Base-by-base conservation (phyloP, 1,284 basidiomycete species). In the Xerocomus nothofagi region DNA sequence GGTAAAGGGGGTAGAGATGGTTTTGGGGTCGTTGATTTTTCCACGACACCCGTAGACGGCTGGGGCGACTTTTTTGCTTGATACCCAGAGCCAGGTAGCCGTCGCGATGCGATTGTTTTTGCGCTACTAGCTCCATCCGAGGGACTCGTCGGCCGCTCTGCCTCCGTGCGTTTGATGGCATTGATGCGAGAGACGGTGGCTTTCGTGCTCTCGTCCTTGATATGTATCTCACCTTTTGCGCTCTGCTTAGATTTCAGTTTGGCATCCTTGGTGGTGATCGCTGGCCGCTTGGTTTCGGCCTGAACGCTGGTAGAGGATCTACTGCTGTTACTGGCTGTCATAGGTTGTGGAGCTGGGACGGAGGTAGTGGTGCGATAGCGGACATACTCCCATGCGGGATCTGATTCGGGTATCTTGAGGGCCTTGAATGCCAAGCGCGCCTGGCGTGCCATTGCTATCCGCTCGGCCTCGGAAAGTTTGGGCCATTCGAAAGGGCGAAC, bases 401-500 rank as follows among this genome's bases (percentile, higher is more conserved):
- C 80, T 12, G 68, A 71, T 43, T 80, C 73, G 7, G 80, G 77
- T 53, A 86, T 78, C 31, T 72, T 73, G 39, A 86, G 67, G 8
- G 61, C 63, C 24, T 65, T 68, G 57, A 84, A 74, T 3, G 69
- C 74, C 17, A 67, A 49, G 36, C 79, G 72, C 3, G 78, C 83
- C 26, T 72, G 68, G 31, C 79, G 74, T 1, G 78, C 73, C 59
- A 86, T 70, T 14, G 52, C 56, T 3, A 63, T 67, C 2, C 77
- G 73, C 39, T 81, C 78, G 2, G 67, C 42, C 17, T 78, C 73
- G 0, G 70, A 68, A 20, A 84, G 71, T 24, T 69, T 70, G 0
- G 71, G 69, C 75, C 77, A 84, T 53, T 82, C 80, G 51, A 74
- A 83, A 0, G 87, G 87, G 6, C 84, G 80, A 18, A 87, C 81